A percentile compares a stretch with the other conserved stretches of the same genome.
Evolutionary conservation across 2,329 filamentous ascomycete species (phyloP).

Genomic region (Hyphodiscus sp.): DNA sequence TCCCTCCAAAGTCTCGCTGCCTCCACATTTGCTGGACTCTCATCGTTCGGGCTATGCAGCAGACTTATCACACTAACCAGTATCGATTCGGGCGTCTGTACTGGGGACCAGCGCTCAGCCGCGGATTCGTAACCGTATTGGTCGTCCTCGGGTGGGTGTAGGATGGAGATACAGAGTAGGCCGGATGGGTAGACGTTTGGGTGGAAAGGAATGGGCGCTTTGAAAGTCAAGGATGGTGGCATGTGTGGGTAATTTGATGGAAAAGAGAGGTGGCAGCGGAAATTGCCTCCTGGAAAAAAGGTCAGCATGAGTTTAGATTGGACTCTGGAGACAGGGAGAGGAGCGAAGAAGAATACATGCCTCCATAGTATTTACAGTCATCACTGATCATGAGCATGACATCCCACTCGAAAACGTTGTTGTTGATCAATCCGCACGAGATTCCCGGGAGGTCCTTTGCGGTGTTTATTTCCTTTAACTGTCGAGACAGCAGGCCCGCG

Average conservation of each 20-base stretch:
- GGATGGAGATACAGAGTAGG: conserved; percentile 91
- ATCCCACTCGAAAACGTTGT: conserved; percentile 96
- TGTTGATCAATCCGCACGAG: conserved; percentile 80
- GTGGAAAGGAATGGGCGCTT: conserved; percentile 78
- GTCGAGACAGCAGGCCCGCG: conserved; percentile 68
- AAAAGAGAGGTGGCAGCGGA: conserved; percentile 78
- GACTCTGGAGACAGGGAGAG: not conserved
- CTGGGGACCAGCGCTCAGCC: conserved; percentile 86
- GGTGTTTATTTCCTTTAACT: conserved; percentile 90
- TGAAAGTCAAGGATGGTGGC: conserved; percentile 85
- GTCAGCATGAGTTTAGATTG: conserved; percentile 41
- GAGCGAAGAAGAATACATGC: conserved; percentile 33
- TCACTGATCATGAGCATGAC: conserved; percentile 98
- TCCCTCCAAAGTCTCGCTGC: conserved; percentile 84
- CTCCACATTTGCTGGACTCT: conserved; percentile 92
- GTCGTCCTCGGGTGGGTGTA: conserved; percentile 92
- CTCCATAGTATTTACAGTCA: conserved; percentile 70
- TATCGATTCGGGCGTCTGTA: conserved; percentile 93
- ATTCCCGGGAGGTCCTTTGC: conserved; percentile 91
- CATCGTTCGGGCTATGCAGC: conserved; percentile 87
- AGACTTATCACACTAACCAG: conserved; percentile 87
- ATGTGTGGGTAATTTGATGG: conserved; percentile 79
- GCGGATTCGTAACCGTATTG: conserved; percentile 89
- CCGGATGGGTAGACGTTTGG: conserved; percentile 89
- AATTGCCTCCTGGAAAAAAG: conserved; percentile 70